Conservation (phyloP, 352 stramenopile species). For the Globisporangium cylindrosporum region DNA sequence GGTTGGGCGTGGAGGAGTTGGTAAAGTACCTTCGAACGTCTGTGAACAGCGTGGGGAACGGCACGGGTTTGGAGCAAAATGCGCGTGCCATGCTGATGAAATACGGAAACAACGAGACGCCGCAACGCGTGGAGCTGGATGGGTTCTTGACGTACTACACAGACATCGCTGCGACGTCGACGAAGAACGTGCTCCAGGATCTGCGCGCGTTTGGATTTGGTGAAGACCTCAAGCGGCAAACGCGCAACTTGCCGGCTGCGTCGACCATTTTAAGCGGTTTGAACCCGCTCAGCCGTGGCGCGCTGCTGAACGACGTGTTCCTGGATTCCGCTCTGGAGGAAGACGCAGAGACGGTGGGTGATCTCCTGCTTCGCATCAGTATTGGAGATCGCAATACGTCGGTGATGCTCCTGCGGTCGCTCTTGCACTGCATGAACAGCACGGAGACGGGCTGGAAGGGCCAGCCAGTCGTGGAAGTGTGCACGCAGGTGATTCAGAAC, state of each 20-base stretch:
- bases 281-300: slow-evolving; percentile 52
- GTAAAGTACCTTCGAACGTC: slow-evolving; percentile 68
- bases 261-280: slow-evolving; percentile 45
- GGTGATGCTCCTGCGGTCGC: slow-evolving; percentile 51
- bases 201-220: slow-evolving; percentile 79
- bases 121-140: slow-evolving; percentile 58
- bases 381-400: slow-evolving; percentile 62
- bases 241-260: slow-evolving; percentile 28
- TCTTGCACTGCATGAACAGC: slow-evolving; percentile 77
- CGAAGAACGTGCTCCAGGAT: slow-evolving; percentile 81
- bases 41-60: slow-evolving; percentile 50
- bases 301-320: slow-evolving; percentile 78
- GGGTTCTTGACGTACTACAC: slow-evolving; percentile 84
- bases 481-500: slow-evolving; percentile 54
- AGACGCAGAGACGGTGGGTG: slow-evolving; percentile 76
- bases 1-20: slow-evolving; percentile 56
- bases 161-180: slow-evolving; percentile 63
- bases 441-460: slow-evolving; percentile 87
- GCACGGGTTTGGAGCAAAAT: slow-evolving; percentile 60
- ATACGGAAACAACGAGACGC: slow-evolving; percentile 49
- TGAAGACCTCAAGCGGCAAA: slow-evolving; percentile 69
- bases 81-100: slow-evolving; percentile 63
- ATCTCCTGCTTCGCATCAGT: slow-evolving; percentile 71
- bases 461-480: slow-evolving; percentile 78
- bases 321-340: slow-evolving; percentile 86